Evolutionary conservation across 2,329 filamentous ascomycete genomes (phyloP), one percentile per base, ranked within the genome.

Genomic region (Davidsoniella australis): DNA sequence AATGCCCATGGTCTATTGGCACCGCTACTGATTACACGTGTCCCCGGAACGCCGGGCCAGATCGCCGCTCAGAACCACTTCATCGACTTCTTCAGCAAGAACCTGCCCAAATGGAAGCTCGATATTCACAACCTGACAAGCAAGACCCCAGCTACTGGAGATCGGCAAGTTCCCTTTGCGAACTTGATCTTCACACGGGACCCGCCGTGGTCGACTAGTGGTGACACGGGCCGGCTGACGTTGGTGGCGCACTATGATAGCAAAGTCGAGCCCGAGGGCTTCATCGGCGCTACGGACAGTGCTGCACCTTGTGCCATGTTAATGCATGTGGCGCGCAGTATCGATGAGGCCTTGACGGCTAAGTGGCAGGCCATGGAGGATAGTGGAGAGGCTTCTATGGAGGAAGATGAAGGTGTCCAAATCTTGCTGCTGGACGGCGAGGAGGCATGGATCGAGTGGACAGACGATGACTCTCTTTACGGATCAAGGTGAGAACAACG

Each of bases 221-320:
- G 88, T 1, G 80, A 95, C 56, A 79, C 91, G 2, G 80, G 81
- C 40, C 70, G 87, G 45, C 66, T 96, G 59, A 89, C 86, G 12
- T 71, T 98, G 49, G 91, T 89, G 5, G 91, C 91, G 39, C 91
- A 98, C 62, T 96, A 94, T 62, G 91, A 98, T 59, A 88, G 80
- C 61, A 83, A 94, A 64, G 72, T 82, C 51, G 70, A 69, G 23
- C 89, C 88, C 0, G 67, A 79, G 53, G 89, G 87, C 1, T 98
- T 98, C 62, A 83, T 98, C 52, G 91, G 91, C 0, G 91, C 89
- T 0, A 93, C 78, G 12, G 91, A 98, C 61, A 94, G 86, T 58
- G 91, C 91, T 1, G 91, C 85, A 16, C 88, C 91, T 8, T 96
- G 89, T 63, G 91, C 91, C 0, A 87, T 96, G 72, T 71, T 98